Conservation (phyloP, 164 flowering plant genomes). For the Amborella trichopoda region DNA sequence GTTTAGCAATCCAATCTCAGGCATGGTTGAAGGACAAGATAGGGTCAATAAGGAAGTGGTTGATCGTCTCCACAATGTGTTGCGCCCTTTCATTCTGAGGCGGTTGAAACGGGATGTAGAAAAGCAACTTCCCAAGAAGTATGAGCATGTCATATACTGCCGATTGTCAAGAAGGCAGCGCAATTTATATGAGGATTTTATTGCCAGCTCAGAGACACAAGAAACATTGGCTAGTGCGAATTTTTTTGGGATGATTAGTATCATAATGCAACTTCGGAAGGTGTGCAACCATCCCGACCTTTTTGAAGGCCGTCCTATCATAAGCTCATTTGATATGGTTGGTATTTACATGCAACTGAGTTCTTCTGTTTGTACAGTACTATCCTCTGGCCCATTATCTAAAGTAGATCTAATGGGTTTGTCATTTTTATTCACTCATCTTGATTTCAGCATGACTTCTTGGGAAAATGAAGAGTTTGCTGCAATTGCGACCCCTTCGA, state of each 20-base stretch:
- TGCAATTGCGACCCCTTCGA: constrained; percentile 64
- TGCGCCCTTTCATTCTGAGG: constrained; percentile 91
- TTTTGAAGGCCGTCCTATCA: constrained; percentile 97
- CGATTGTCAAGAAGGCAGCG: constrained; percentile 95
- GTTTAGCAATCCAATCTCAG: constrained; percentile 96
- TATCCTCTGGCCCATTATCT: constrained; percentile 40
- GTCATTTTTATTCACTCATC: constrained; percentile 72
- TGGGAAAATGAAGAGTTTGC: constrained; percentile 80
- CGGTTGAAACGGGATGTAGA: constrained; percentile 96
- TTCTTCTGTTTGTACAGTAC: constrained; percentile 57
- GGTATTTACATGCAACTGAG: constrained; percentile 67
- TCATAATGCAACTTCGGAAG: constrained; percentile 99
- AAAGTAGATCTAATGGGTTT: constrained; percentile 50
- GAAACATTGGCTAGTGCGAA: constrained; percentile 87
- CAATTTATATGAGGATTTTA: constrained; percentile 93
- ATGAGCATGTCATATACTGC: constrained; percentile 89
- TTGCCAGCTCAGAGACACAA: constrained; percentile 97
- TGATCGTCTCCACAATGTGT: constrained; percentile 96
- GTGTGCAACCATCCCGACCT: constrained; percentile 99
- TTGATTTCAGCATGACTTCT: constrained; percentile 72
- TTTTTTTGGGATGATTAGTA: constrained; percentile 94
- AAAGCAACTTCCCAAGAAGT: constrained; percentile 91
- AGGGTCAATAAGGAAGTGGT: constrained; percentile 92
- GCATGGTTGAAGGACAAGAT: constrained; percentile 98
- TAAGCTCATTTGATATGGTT: constrained; percentile 92